Conservation (phyloP, 768 basidiomycete species). For the Piloderma croceum region DNA sequence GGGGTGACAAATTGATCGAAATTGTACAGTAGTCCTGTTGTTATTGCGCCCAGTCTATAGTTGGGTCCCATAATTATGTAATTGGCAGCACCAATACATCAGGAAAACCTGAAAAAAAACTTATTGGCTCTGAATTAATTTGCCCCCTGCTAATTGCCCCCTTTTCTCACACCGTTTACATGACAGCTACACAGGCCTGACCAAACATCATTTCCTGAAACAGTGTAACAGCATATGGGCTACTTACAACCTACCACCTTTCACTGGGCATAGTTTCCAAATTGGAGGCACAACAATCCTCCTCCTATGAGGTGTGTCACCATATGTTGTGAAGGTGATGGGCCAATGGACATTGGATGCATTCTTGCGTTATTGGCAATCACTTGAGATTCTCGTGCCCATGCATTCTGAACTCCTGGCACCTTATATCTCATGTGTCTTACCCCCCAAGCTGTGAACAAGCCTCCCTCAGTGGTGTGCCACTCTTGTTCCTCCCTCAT, state of each 20-base stretch:
- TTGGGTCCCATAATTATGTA: too few relatives aligned
- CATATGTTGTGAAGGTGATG: conserved; percentile 26
- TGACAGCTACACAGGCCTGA: conserved; percentile 5
- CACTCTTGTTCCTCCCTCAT: not conserved
- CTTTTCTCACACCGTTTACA: conserved; percentile 11
- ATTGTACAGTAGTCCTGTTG: too few relatives aligned
- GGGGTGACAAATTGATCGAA: too few relatives aligned
- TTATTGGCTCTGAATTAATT: conserved; percentile 8
- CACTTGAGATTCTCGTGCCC: conserved; percentile 1
- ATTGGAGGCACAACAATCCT: conserved; percentile 34
- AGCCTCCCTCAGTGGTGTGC: not conserved
- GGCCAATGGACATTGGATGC: conserved; percentile 28
- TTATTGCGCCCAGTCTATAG: too few relatives aligned
- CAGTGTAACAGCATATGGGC: conserved; percentile 17
- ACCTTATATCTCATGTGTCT: too few relatives aligned
- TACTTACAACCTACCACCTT: not conserved
- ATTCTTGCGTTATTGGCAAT: conserved; percentile 5
- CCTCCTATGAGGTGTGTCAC: conserved; percentile 23
- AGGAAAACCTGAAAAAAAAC: too few relatives aligned
- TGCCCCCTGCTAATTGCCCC: conserved; percentile 3
- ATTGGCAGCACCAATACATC: too few relatives aligned
- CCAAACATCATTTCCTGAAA: conserved; percentile 6
- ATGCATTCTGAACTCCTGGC: not conserved
- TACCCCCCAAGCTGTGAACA: not conserved
- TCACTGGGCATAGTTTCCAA: conserved; percentile 27